A percentile compares a stretch with the other conserved stretches of the same genome.
phyloP scores from a whole-genome alignment of 208 protist species.

The Trypanosoma boissoni region DNA sequence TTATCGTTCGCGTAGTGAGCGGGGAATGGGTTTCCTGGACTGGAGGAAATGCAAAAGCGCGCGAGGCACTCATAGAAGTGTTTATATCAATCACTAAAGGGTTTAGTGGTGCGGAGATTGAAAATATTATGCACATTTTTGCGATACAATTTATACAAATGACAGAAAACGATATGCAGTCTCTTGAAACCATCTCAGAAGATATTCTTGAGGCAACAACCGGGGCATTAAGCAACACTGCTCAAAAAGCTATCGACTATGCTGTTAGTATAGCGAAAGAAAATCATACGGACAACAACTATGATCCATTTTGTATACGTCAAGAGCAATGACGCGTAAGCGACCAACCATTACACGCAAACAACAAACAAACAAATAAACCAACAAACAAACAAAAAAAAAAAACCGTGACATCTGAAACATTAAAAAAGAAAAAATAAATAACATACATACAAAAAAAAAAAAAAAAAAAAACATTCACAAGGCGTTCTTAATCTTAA shows the following conservation, averaged over 20 bases:
- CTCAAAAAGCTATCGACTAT: not conserved
- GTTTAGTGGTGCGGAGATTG: conserved; percentile 54
- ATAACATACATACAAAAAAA: not conserved
- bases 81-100: conserved; percentile 49
- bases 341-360: not conserved
- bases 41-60: not conserved
- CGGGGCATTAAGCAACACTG: conserved; percentile 1
- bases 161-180: conserved; percentile 25
- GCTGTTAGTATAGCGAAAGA: not conserved
- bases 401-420: not conserved
- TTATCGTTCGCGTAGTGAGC: conserved; percentile 47
- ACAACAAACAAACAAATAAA: not conserved
- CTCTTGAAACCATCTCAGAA: conserved; percentile 17
- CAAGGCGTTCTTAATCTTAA: too few relatives aligned
- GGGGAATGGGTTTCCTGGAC: conserved; percentile 71
- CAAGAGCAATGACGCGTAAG: too few relatives aligned
- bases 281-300: not conserved
- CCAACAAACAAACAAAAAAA: not conserved
- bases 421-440: not conserved
- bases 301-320: not conserved
- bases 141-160: conserved; percentile 40
- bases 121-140: conserved; percentile 50
- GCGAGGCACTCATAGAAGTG: conserved; percentile 24
- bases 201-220: conserved; percentile 4
- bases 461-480: not conserved